Conservation (phyloP, 164 flowering plant species). For the Buxus sempervirens region DNA sequence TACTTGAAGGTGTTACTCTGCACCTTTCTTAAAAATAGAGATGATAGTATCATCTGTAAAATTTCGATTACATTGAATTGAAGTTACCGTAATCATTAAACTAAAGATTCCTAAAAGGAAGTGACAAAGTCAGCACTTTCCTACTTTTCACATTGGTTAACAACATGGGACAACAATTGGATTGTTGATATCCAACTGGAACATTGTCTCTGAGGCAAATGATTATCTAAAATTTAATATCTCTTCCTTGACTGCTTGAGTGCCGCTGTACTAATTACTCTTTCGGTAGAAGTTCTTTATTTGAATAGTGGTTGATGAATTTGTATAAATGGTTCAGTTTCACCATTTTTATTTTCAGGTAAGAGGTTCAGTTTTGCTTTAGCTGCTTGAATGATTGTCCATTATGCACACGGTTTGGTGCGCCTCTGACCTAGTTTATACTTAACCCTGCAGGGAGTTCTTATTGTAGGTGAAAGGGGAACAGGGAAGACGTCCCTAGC, state of each 20-base stretch:
- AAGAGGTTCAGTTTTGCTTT: too few relatives aligned
- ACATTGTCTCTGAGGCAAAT: too few relatives aligned
- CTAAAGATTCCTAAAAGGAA: neutral
- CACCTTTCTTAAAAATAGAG: too few relatives aligned
- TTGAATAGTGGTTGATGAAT: too few relatives aligned
- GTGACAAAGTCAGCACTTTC: neutral
- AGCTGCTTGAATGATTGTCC: neutral
- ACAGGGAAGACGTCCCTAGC: constrained; percentile 95
- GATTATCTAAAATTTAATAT: neutral
- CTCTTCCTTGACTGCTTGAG: neutral
- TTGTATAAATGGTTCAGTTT: too few relatives aligned
- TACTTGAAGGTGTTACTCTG: too few relatives aligned
- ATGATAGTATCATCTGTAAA: too few relatives aligned
- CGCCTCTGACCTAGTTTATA: neutral
- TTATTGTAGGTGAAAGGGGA: constrained; percentile 93
- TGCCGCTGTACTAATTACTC: neutral
- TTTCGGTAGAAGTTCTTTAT: neutral
- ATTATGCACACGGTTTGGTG: neutral
- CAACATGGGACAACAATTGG: neutral
- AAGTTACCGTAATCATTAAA: too few relatives aligned
- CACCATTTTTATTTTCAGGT: too few relatives aligned
- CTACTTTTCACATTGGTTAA: neutral
- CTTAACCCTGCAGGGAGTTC: constrained; percentile 74
- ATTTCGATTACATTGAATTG: too few relatives aligned
- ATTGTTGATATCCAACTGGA: neutral